These are phyloP conservation scores for Sordariomycetes sp. DNA, from an alignment of 2,329 filamentous ascomycete genomes.

Conservation along the genomic window DNA sequence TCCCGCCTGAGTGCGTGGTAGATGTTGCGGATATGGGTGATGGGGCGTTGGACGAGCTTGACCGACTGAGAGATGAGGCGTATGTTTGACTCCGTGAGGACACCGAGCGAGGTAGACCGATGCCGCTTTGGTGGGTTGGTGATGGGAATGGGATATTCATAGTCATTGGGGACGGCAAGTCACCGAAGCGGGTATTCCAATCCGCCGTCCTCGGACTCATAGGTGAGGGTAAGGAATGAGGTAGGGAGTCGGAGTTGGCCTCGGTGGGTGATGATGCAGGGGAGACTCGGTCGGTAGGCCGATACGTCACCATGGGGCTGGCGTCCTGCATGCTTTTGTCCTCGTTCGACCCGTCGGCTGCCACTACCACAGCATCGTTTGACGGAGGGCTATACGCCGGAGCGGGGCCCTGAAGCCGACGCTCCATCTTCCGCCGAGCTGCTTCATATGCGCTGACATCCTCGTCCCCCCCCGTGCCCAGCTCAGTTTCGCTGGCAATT, in stretches of 20 bases:
- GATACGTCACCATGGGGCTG: conserved; percentile 21
- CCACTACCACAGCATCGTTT: neutral
- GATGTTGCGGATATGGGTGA: conserved; percentile 9
- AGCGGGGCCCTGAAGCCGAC: conserved; percentile 37
- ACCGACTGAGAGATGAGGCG: conserved; percentile 16
- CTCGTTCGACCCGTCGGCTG: conserved; percentile 6
- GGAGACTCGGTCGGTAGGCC: conserved; percentile 17
- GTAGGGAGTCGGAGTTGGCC: conserved; percentile 24
- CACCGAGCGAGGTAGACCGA: conserved; percentile 5
- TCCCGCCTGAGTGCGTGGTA: conserved; percentile 1
- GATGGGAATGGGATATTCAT: conserved; percentile 8
- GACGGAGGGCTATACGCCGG: conserved; percentile 35
- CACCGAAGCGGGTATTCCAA: conserved; percentile 21
- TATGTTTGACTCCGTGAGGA: conserved; percentile 8
- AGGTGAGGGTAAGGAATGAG: conserved; percentile 34
- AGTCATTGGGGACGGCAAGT: conserved; percentile 29
- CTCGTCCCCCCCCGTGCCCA: conserved; percentile 27
- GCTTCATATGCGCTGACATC: conserved; percentile 37
- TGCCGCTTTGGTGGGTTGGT: conserved; percentile 13
- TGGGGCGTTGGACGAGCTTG: conserved; percentile 13
- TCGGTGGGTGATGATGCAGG: conserved; percentile 6
- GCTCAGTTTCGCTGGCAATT: conserved; percentile 25
- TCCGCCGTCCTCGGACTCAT: conserved; percentile 33
- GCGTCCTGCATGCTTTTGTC: conserved; percentile 23
- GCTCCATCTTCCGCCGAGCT: conserved; percentile 37